Conservation (phyloP, 768 basidiomycete genomes). For the Suillus placidus region DNA sequence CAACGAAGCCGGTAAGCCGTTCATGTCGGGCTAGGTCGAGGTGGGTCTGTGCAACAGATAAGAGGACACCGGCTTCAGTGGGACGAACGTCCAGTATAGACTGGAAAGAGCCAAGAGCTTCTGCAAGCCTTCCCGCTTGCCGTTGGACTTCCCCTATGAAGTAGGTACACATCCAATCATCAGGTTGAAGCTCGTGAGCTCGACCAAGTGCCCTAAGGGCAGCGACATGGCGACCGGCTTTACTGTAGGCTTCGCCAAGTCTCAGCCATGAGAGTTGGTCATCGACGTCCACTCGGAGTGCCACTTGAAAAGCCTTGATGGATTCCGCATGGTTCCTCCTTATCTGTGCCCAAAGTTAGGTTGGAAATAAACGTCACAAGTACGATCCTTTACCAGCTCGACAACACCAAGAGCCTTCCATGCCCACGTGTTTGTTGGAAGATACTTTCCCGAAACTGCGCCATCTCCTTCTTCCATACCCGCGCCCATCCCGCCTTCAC, state of each 20-base stretch:
- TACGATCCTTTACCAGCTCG: constrained; percentile 65
- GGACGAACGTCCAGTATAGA: constrained; percentile 57
- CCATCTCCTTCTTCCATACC: constrained; percentile 50
- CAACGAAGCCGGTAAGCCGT: constrained; percentile 66
- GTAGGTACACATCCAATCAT: constrained; percentile 84
- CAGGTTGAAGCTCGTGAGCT: constrained; percentile 71
- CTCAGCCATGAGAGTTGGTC: constrained; percentile 88
- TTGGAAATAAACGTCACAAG: constrained; percentile 15
- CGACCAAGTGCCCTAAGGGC: constrained; percentile 83
- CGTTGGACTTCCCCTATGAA: constrained; percentile 84
- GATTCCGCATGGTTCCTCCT: constrained; percentile 71
- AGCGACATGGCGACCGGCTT: constrained; percentile 85
- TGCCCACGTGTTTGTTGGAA: constrained; percentile 90
- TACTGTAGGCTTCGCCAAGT: constrained; percentile 89
- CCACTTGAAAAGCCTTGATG: constrained; percentile 84
- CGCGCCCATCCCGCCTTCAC: constrained; percentile 79
- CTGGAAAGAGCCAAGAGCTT: constrained; percentile 72
- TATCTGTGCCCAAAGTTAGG: constrained; percentile 45
- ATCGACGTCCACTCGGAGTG: constrained; percentile 73
- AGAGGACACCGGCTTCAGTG: constrained; percentile 69
- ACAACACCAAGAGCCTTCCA: constrained; percentile 97
- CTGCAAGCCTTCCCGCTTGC: constrained; percentile 71
- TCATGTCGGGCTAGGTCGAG: constrained; percentile 73
- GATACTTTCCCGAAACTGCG: constrained; percentile 48
- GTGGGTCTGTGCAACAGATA: constrained; percentile 71